phyloP scores from a whole-genome alignment of 148 eudicot genomes.

The Silene uniflora region DNA sequence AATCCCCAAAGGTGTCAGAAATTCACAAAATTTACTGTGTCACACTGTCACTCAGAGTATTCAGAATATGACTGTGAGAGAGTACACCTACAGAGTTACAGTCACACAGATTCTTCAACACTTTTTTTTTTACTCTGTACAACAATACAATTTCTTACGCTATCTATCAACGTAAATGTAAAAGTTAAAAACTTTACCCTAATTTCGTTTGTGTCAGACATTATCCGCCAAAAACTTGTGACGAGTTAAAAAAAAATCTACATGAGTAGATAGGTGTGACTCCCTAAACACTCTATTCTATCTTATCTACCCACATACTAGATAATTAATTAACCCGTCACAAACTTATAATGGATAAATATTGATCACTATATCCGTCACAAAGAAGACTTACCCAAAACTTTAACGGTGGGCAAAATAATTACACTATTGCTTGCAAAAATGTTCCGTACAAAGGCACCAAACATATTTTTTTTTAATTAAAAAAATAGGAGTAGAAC shows the following conservation, averaged over 20 bases:
- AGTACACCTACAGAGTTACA: slow-evolving; percentile 7
- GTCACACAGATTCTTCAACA: neutral
- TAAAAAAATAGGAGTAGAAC: neutral
- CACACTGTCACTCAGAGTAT: neutral
- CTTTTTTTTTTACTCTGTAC: neutral
- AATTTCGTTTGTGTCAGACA: too few relatives aligned
- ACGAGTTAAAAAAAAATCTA: too few relatives aligned
- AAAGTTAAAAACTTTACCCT: neutral
- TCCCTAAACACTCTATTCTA: too few relatives aligned
- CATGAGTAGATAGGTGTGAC: too few relatives aligned
- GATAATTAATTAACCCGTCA: too few relatives aligned
- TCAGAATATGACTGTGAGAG: slow-evolving; percentile 10
- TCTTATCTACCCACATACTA: too few relatives aligned
- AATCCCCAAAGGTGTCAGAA: slow-evolving; percentile 16
- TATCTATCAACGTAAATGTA: neutral
- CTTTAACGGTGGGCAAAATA: neutral
- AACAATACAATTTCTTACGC: neutral
- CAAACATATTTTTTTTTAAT: neutral
- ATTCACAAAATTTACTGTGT: neutral
- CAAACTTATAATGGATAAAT: too few relatives aligned
- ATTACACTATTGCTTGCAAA: neutral
- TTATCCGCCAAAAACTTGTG: too few relatives aligned
- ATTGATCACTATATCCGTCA: too few relatives aligned
- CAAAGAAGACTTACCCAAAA: too few relatives aligned
- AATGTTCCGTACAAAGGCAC: neutral